Evolutionary conservation across 2,329 filamentous ascomycete species (phyloP), one percentile per base, ranked within the genome.

Genomic region (Cladorrhinum sp.): DNA sequence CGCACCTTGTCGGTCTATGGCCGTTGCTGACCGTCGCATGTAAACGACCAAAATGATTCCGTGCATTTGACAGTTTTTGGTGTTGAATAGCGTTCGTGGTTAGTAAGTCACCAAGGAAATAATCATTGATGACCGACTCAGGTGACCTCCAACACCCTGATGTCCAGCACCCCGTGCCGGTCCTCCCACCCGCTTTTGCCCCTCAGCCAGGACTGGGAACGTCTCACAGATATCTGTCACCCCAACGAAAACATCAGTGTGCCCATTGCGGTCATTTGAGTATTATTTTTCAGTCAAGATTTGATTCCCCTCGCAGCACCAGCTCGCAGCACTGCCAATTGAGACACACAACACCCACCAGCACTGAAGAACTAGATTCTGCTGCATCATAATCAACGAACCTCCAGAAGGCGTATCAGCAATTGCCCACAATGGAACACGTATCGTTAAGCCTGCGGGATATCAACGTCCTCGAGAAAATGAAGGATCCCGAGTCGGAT

Each of bases 401-500:
- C 2, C 22, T 16, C 16, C 49, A 25, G 20, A 24, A 50, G 13
- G 5, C 24, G 4, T 16, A 22, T 16, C 24, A 25, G 36, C 24
- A 23, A 13, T n/a, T 48, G 32, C 20, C 29, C 67, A 69, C 55
- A 49, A 86, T 86, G 84, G 73, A 81, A 49, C 70, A 74, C 58
- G 69, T 77, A 58, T 71, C 76, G 13, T 77, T 89, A 60, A 87
- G 81, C 70, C 76, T 73, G 50, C 81, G 82, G 64, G 86, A 89
- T 70, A 74, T 85, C 71, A 80, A 84, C 59, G 80, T 89, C 66
- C 81, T 89, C 60, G 80, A 84, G 64, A 88, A 88, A 71, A 88
- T 89, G 72, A 84, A 83, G 67, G 85, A 89, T 62, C 86, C 86
- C 1, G 86, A 89, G 68, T 81, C 81, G 7, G 80, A 87, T 63